Conservation (phyloP, 495 filamentous ascomycete genomes). For the Hamigera avellanea region DNA sequence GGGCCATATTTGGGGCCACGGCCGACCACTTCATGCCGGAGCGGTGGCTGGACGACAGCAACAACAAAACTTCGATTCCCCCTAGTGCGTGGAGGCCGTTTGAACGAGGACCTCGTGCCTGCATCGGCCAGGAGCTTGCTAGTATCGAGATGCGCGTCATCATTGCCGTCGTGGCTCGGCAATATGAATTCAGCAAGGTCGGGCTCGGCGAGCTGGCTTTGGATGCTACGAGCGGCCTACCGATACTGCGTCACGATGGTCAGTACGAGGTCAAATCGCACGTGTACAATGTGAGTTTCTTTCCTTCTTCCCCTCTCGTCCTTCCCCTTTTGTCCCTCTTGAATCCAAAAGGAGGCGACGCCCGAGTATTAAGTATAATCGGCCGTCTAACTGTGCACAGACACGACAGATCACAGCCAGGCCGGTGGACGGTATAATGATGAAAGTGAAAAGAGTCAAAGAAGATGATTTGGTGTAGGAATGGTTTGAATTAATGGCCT, state of each 20-base stretch:
- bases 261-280: constrained; percentile 27
- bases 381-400: constrained; percentile 1
- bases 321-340: background rate
- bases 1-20: constrained; percentile 7
- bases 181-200: constrained; percentile 32
- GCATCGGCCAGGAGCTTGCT: constrained; percentile 40
- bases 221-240: constrained; percentile 7
- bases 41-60: constrained; percentile 10
- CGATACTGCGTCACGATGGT: constrained; percentile 23
- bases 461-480: too few species aligned
- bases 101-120: constrained; percentile 34
- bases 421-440: constrained; percentile 13
- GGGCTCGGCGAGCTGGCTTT: constrained; percentile 25
- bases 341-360: background rate
- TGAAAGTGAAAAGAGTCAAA: constrained; percentile 5
- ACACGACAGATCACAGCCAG: constrained; percentile 9
- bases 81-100: constrained; percentile 33
- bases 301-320: background rate
- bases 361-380: too few species aligned
- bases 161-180: constrained; percentile 23
- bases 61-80: constrained; percentile 2
- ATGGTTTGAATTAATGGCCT: too few species aligned
- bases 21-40: constrained; percentile 12
- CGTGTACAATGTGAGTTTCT: constrained; percentile 33
- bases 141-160: constrained; percentile 29